Percentiles rank a stretch among this genome's conserved stretches.
phyloP scores from a whole-genome alignment of 495 filamentous ascomycete genomes.

The Penicillium alfredii region DNA sequence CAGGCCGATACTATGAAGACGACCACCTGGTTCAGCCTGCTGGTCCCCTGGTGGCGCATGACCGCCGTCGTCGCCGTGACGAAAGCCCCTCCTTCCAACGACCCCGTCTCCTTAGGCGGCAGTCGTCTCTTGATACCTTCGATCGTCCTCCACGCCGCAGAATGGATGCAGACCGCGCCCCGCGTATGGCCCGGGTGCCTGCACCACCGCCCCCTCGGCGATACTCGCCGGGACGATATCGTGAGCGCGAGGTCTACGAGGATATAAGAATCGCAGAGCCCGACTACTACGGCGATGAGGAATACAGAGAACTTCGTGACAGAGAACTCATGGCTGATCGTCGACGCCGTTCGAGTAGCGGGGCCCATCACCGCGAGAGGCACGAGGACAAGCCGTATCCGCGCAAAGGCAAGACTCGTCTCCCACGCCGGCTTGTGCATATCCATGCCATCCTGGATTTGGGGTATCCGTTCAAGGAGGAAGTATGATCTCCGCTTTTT shows the following conservation, averaged over 20 bases:
- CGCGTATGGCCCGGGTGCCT: constrained; percentile 18
- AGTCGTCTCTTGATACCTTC: constrained; percentile 67
- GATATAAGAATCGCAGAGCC: constrained; percentile 66
- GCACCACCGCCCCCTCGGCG: constrained; percentile 26
- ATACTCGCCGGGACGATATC: constrained; percentile 37
- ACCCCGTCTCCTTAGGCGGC: constrained; percentile 57
- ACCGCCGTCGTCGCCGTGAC: constrained; percentile 34
- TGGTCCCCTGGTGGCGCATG: constrained; percentile 34
- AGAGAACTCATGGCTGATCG: constrained; percentile 37
- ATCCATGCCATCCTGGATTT: constrained; percentile 73
- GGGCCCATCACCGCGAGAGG: constrained; percentile 30
- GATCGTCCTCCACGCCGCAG: constrained; percentile 58
- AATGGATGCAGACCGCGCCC: constrained; percentile 43
- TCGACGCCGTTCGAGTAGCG: constrained; percentile 43
- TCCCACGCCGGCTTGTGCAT: constrained; percentile 70
- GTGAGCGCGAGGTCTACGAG: constrained; percentile 50
- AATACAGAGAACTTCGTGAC: constrained; percentile 55
- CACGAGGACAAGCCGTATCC: constrained; percentile 54
- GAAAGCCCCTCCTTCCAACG: constrained; percentile 39
- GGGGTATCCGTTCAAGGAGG: constrained; percentile 81
- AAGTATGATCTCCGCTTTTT: constrained; percentile 44
- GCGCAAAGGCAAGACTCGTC: constrained; percentile 81
- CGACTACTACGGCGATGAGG: constrained; percentile 61
- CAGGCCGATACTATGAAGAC: constrained; percentile 45
- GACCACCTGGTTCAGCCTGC: constrained; percentile 42